phyloP scores from a whole-genome alignment of 176 grass and related monocot species.

The Triticum dicoccoides region DNA sequence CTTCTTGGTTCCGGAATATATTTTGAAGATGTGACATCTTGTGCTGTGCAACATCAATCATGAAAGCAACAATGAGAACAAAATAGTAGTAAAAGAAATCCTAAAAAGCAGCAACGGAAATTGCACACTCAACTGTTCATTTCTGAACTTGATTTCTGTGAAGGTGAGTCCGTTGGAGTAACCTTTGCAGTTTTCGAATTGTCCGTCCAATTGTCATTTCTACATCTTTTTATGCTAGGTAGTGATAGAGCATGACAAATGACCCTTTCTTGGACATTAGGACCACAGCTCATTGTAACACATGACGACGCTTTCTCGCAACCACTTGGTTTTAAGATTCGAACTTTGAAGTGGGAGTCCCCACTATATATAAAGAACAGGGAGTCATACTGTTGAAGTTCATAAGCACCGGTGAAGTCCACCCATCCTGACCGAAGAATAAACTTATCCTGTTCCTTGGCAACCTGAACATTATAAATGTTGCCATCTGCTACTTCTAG shows the following conservation, averaged over 20 bases:
- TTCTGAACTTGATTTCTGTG: not conserved
- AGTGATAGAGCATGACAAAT: not conserved
- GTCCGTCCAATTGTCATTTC: not conserved
- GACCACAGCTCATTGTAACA: not conserved
- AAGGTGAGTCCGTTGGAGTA: not conserved
- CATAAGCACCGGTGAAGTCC: not conserved
- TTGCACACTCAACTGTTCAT: not conserved
- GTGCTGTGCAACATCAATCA: not conserved
- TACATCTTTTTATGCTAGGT: not conserved
- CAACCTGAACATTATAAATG: not conserved
- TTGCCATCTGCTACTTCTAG: not conserved
- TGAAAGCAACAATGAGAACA: not conserved
- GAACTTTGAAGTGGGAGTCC: not conserved
- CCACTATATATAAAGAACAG: not conserved
- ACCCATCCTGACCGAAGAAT: not conserved
- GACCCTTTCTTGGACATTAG: not conserved
- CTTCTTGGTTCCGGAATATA: not conserved
- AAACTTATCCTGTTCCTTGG: not conserved
- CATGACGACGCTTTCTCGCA: not conserved
- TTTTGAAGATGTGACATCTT: slow-evolving; percentile 13
- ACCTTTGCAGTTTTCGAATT: not conserved
- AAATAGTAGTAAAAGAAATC: not conserved
- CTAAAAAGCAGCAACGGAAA: not conserved
- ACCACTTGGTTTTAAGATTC: not conserved
- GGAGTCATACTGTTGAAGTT: not conserved